Conservation (phyloP, 1,139 yeast genomes). For the Citeromyces hawaiiensis region DNA sequence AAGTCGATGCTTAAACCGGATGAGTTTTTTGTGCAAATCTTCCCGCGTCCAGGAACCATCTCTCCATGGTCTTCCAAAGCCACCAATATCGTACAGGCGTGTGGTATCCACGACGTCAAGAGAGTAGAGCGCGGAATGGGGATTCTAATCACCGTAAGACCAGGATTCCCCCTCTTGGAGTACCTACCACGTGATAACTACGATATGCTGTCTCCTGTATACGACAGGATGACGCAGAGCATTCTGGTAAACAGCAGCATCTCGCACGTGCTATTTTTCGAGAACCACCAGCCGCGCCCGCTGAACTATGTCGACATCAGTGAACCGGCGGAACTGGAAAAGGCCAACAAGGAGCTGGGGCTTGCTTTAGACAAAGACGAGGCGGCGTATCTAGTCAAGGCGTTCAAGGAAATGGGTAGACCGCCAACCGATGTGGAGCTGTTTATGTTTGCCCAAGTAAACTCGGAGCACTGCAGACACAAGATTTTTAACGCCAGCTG, state of each 20-base stretch:
- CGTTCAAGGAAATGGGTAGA: conserved; percentile 69
- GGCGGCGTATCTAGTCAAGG: conserved; percentile 72
- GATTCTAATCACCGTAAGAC: conserved; percentile 53
- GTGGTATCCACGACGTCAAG: conserved; percentile 67
- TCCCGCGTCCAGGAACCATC: conserved; percentile 92
- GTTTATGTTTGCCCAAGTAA: conserved; percentile 98
- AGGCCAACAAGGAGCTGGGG: conserved; percentile 77
- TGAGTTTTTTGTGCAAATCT: conserved; percentile 53
- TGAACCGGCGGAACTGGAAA: conserved; percentile 48
- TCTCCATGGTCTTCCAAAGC: conserved; percentile 99
- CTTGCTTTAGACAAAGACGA: conserved; percentile 90
- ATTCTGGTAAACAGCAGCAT: conserved; percentile 47
- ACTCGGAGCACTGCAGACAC: conserved; percentile 98
- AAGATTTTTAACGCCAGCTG: conserved; percentile 98
- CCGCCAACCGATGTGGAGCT: conserved; percentile 97
- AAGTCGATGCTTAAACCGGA: conserved; percentile 26
- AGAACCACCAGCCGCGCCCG: conserved; percentile 75
- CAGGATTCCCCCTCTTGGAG: conserved; percentile 50
- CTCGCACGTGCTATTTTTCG: conserved; percentile 55
- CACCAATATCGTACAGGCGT: conserved; percentile 80
- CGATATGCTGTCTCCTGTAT: conserved; percentile 53
- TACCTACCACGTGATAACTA: conserved; percentile 32
- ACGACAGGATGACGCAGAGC: conserved; percentile 91
- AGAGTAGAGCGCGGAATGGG: conserved; percentile 89
- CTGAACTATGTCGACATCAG: conserved; percentile 57